These are phyloP conservation scores for Chaetomium olivaceum DNA, from an alignment of 2,329 filamentous ascomycete genomes.

Conservation along the genomic window DNA sequence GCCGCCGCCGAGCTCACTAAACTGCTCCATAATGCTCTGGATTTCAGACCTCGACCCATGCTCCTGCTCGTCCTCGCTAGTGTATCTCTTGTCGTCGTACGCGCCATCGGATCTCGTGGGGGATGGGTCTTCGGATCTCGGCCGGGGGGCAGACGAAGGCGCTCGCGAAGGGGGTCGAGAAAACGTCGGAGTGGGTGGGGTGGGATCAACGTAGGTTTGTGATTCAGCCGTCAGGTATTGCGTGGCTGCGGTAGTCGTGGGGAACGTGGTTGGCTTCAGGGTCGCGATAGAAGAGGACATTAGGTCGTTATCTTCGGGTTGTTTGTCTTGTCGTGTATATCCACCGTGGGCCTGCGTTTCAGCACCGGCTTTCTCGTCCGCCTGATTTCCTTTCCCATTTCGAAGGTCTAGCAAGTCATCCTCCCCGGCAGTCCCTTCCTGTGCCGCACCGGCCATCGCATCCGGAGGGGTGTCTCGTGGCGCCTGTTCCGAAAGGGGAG, in stretches of 20 bases:
- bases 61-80: constrained; percentile 65
- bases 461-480: constrained; percentile 1
- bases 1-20: constrained; percentile 71
- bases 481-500: neutral
- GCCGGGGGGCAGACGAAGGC: constrained; percentile 56
- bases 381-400: neutral
- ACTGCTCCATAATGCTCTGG: constrained; percentile 97
- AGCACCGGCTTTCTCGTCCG: neutral
- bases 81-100: constrained; percentile 58
- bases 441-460: constrained; percentile 1
- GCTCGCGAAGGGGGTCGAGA: constrained; percentile 61
- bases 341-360: neutral
- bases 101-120: constrained; percentile 57
- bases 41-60: constrained; percentile 80
- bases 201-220: constrained; percentile 56
- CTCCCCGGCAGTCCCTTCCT: constrained; percentile 9
- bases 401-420: constrained; percentile 18
- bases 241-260: constrained; percentile 40
- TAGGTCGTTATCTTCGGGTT: constrained; percentile 33
- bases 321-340: constrained; percentile 3
- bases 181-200: constrained; percentile 55
- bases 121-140: constrained; percentile 47
- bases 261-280: constrained; percentile 48
- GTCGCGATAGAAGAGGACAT: constrained; percentile 52
- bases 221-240: constrained; percentile 53